Base-by-base conservation (phyloP, 192 early-diverging fungal species). In the Backusella australiensis region DNA sequence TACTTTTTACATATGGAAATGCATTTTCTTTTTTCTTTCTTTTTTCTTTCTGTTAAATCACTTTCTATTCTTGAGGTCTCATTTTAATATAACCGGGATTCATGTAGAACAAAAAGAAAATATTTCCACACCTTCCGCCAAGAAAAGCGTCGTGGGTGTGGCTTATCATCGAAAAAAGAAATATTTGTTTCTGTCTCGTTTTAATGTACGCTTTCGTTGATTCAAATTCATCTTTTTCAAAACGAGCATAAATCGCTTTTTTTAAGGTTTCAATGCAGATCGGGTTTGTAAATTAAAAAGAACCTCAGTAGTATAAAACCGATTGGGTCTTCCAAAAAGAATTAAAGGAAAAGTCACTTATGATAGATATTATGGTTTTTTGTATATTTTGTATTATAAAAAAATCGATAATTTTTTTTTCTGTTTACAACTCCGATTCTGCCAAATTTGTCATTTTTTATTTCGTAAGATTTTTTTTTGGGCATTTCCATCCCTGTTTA, bases 321-420 rank as follows among this genome's bases (percentile, higher is more conserved):
- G 56, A 63, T 63, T 63, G 56, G 56, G 56, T 29, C 26, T 63
- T 29, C 56, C 46, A 49, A 49, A 63, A 63, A 63, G 56, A 63
- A 63, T 26, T 2, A 63, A 63, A 12, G 56, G 56, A 63, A 63
- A 63, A 29, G 4, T 63, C 56, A 63, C 56, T 63, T 9, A 29
- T 63, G 56, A 29, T 59, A 21, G 17, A 23, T 53, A 21, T 53
- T 53, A 53, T 53, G 23, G 0, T 29, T 63, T 56, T 12, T 12
- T 63, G 56, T 63, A 63, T 63, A 63, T 63, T 49, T 63, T 63
- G 56, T 63, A 63, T 63, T 63, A 32, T 63, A 63, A 63, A 59
- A 59, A 26, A 4, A 29, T 26, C 4, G 49, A 56, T 8, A 56
- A 56, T 23, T 32, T 32, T 32, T 32, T 32, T 2, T 0, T 59